Base-by-base conservation (phyloP, 2,329 filamentous ascomycete genomes). In the Dothideomycetidae sp. region DNA sequence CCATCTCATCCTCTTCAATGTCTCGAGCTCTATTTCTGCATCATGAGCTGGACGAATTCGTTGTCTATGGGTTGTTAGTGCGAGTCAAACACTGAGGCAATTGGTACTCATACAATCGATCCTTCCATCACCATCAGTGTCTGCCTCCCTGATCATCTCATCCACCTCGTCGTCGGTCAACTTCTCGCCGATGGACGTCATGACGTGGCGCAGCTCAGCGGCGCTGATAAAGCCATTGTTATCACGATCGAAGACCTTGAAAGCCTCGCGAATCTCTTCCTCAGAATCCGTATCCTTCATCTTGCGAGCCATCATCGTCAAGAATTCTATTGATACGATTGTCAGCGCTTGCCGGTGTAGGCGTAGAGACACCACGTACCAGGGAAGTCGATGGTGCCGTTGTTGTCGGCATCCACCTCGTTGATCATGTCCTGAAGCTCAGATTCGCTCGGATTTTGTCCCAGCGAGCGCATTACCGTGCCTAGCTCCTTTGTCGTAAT, bases 381-480 rank as follows among this genome's bases (percentile, higher is more conserved):
- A 40, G 73, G 67, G 54, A 78, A 75, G 53, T 75, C 71, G 51
- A 78, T 75, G 48, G 71, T 72, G 54, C 73, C 73, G 48, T 72
- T 74, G 54, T 73, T 71, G 60, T 78, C 71, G 46, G 67, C 61
- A 48, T 78, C 73, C 44, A 75, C 71, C 57, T 78, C 73, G 58
- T 73, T 74, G 60, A 77, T 73, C 62, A 78, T 74, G 55, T 78
- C 72, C 53, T 73, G 67, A 37, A 77, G 63, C 57, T 78, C 73
- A 39, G 67, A 65, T 46, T 73, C 68, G 57, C 67, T 71, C 42
- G 73, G 70, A 55, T 74, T 73, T 50, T 75, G 68, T 50, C 72
- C 72, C 28, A 77, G 69, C 40, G 69, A 72, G 53, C 66, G 64
- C 72, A 77, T 76, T 48, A 76, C 71, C 36, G 68, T 69, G 53